Percentiles rank a stretch among this genome's conserved stretches.
phyloP scores from a whole-genome alignment of 2,329 filamentous ascomycete species.

The Colletotrichum limetticola region DNA sequence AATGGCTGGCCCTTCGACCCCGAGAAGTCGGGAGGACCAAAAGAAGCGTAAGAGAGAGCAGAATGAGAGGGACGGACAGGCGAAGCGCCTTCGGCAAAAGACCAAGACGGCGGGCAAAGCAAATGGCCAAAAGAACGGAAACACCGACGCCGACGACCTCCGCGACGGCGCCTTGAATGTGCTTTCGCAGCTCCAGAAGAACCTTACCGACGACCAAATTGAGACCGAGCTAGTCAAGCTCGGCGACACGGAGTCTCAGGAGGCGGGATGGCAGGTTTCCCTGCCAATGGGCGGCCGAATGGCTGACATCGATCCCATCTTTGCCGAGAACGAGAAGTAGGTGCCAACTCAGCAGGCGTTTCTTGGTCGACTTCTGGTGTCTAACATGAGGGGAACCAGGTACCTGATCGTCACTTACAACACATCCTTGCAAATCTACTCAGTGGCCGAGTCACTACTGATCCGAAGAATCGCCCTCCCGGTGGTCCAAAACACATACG shows the following conservation, averaged over 20 bases:
- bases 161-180: constrained; percentile 35
- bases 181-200: constrained; percentile 28
- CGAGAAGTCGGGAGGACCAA: constrained; percentile 47
- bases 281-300: constrained; percentile 74
- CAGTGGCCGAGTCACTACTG: constrained; percentile 82
- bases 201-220: constrained; percentile 27
- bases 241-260: constrained; percentile 27
- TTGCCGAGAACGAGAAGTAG: constrained; percentile 71
- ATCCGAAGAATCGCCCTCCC: constrained; percentile 74
- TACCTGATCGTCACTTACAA: constrained; percentile 80
- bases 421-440: constrained; percentile 83
- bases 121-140: constrained; percentile 20
- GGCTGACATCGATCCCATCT: constrained; percentile 71
- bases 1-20: constrained; percentile 49
- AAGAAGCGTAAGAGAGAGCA: constrained; percentile 61
- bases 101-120: constrained; percentile 41
- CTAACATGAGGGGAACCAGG: constrained; percentile 55
- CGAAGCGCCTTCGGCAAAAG: constrained; percentile 48
- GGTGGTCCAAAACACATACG: constrained; percentile 38
- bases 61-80: constrained; percentile 52
- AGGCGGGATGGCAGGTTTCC: constrained; percentile 67
- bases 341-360: constrained; percentile 37
- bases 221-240: constrained; percentile 25
- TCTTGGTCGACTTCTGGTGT: constrained; percentile 19
- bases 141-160: constrained; percentile 25